Conservation (phyloP, 2,329 filamentous ascomycete species). For the Diplodia scrobiculata region DNA sequence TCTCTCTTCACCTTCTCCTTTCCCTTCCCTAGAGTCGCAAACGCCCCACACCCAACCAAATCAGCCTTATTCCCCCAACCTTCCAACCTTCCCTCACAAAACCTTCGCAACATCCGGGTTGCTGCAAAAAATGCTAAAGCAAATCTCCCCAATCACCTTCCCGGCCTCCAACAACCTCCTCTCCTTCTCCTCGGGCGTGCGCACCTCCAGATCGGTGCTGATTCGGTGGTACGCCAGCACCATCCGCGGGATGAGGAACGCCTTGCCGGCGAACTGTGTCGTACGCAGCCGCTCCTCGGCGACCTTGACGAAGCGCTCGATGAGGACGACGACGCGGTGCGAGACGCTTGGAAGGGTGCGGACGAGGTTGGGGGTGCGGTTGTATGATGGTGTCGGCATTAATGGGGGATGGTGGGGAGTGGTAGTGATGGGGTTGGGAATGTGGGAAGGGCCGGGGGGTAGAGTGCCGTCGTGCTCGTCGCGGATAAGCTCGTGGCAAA, state of each 20-base stretch:
- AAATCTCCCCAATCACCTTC: constrained; percentile 17
- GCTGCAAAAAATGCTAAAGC: constrained; percentile 11
- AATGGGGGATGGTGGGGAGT: neutral
- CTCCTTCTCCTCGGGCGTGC: constrained; percentile 16
- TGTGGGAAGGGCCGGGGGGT: neutral
- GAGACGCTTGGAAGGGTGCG: neutral
- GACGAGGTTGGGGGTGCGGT: constrained; percentile 2
- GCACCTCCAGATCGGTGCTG: constrained; percentile 1
- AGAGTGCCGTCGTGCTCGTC: neutral
- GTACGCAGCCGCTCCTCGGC: constrained; percentile 20
- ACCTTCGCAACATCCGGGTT: constrained; percentile 24
- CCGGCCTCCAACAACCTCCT: constrained; percentile 11
- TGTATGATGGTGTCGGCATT: too few relatives aligned
- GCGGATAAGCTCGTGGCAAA: constrained; percentile 25
- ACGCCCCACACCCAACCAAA: too few relatives aligned
- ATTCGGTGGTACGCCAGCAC: constrained; percentile 22
- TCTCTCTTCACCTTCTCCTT: neutral
- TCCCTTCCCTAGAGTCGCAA: too few relatives aligned
- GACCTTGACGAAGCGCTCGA: constrained; percentile 21
- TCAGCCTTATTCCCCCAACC: neutral
- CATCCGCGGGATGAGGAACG: constrained; percentile 25
- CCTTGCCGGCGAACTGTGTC: constrained; percentile 27
- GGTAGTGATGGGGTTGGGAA: neutral
- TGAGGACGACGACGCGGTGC: neutral
- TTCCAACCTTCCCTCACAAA: neutral